Base-by-base conservation (phyloP, 257 asterid species). In the Anisodus acutangulus region DNA sequence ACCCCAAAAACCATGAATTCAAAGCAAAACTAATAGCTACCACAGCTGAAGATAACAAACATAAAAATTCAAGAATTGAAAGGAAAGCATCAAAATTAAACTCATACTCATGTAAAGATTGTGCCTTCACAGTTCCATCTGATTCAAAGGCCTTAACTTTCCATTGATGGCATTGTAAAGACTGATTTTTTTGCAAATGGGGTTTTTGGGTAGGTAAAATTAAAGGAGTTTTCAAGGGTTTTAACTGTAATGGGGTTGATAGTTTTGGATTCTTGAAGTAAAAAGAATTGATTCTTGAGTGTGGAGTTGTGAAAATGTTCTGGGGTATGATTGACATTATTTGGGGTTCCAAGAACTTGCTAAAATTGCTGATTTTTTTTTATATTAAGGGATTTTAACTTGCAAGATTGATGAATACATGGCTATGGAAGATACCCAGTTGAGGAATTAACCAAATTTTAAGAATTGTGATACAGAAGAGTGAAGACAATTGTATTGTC, bases 41-140 rank as follows among this genome's bases (percentile, higher is more conserved):
- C 47, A 88, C 87, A 1, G 91, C 90, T 8, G 98, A 91, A n/a
- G 94, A 90, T 67, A 88, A 89, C 79, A 95, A 90, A 85, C 92
- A 91, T 6, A 93, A n/a, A 87, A 93, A 91, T 62, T 95, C 99
- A 60, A 93, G 13, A 85, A 88, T 22, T 3, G 93, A 91, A 16
- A 95, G 92, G 63, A 95, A 88, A 22, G 85, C 85, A 80, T 95
- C 98, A 54, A 92, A 85, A 85, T 83, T 85, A 83, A 90, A 87
- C 26, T 41, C 85, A 53, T 49, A 79, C 37, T 55, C 54, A 37
- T 84, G 45, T 26, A 84, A 71, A 49, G 58, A 69, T 67, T 74
- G 80, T 22, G 59, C 55, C 74, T 84, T 67, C 68, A 80, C 13
- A 76, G 67, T 54, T 83, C 91, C 83, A 17, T 83, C 86, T 2